phyloP scores from a whole-genome alignment of 768 basidiomycete species.

The Termitomyces sp. region DNA sequence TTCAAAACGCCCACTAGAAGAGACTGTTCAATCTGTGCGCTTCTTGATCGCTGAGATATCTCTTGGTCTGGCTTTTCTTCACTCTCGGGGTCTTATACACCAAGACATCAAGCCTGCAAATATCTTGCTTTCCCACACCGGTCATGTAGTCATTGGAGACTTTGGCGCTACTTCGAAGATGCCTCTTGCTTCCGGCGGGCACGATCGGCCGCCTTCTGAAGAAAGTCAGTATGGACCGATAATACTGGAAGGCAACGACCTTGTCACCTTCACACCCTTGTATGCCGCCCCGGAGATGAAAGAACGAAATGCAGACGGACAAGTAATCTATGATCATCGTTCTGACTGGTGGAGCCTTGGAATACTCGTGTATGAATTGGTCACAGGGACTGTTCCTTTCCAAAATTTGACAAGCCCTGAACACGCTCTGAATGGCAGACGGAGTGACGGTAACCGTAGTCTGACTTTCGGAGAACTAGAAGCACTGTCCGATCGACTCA shows the following conservation, averaged over 20 bases:
- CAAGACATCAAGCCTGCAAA: conserved; percentile 70
- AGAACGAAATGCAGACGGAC: conserved; percentile 19
- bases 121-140: conserved; percentile 48
- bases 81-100: conserved; percentile 62
- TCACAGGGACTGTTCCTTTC: conserved; percentile 24
- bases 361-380: conserved; percentile 27
- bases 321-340: conserved; percentile 26
- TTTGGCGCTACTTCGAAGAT: conserved; percentile 50
- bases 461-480: conserved; percentile 22
- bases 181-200: conserved; percentile 7
- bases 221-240: conserved; percentile 12
- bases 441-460: conserved; percentile 19
- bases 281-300: conserved; percentile 34
- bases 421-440: background rate
- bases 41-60: conserved; percentile 29
- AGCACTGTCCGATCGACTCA: conserved; percentile 8
- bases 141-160: conserved; percentile 55
- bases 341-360: conserved; percentile 38
- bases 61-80: conserved; percentile 37
- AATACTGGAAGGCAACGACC: conserved; percentile 19
- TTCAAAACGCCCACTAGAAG: conserved; percentile 1
- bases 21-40: conserved; percentile 19
- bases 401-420: background rate
- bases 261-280: conserved; percentile 28
- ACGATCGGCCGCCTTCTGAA: background rate